These are phyloP conservation scores for Hypoxylon sp. DNA, from an alignment of 2,329 filamentous ascomycete species.

Conservation along the genomic window DNA sequence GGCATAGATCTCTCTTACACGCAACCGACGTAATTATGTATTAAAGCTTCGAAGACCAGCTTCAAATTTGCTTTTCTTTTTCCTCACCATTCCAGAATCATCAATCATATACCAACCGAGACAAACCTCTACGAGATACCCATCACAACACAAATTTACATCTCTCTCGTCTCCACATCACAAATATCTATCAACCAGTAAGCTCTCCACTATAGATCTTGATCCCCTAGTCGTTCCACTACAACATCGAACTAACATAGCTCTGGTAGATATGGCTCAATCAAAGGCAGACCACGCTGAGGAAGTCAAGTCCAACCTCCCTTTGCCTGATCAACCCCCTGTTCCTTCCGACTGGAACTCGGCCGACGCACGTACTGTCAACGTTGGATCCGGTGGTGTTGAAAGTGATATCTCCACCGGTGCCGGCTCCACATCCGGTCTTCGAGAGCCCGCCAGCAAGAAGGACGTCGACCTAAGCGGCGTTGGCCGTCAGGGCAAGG, in stretches of 20 bases:
- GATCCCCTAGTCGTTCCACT: background rate
- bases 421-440: slow-evolving; percentile 64
- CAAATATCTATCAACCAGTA: slow-evolving; percentile 12
- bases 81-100: slow-evolving; percentile 14
- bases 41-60: slow-evolving; percentile 36
- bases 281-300: slow-evolving; percentile 77
- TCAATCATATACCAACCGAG: background rate
- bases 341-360: slow-evolving; percentile 85
- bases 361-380: slow-evolving; percentile 76
- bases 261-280: slow-evolving; percentile 57
- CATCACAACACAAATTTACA: background rate
- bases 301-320: slow-evolving; percentile 79
- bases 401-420: slow-evolving; percentile 68
- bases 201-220: background rate
- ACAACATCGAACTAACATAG: background rate
- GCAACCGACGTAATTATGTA: slow-evolving; percentile 33
- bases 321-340: slow-evolving; percentile 83
- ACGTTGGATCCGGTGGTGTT: slow-evolving; percentile 75
- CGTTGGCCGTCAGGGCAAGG: slow-evolving; percentile 75
- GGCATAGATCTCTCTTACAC: slow-evolving; percentile 14
- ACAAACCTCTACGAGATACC: background rate
- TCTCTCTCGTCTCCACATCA: background rate
- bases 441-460: slow-evolving; percentile 73
- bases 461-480: slow-evolving; percentile 69
- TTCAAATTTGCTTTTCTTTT: background rate